These are phyloP conservation scores for Sindora glabra DNA, from an alignment of 306 rosid genomes.

Conservation along the genomic window DNA sequence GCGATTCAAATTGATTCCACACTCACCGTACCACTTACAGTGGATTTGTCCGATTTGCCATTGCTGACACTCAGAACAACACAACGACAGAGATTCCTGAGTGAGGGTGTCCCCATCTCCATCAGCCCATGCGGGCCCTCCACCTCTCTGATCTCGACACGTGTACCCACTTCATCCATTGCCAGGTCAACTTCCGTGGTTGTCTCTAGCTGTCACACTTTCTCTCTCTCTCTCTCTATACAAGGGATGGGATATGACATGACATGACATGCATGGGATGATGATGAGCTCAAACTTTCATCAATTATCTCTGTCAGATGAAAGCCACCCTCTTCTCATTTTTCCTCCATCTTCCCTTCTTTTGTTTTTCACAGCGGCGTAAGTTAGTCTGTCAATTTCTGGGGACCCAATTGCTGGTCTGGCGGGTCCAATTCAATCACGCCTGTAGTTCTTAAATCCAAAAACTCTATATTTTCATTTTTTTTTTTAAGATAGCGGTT, in stretches of 20 bases:
- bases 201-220: constrained; percentile 29
- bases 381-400: constrained; percentile 32
- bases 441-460: no score
- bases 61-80: constrained; percentile 17
- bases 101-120: constrained; percentile 18
- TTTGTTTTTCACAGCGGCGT: constrained; percentile 13
- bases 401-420: constrained; percentile 2
- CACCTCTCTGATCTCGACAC: constrained; percentile 14
- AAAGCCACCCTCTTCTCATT: neutral
- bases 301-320: neutral
- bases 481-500: no score
- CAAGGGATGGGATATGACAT: no score
- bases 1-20: no score
- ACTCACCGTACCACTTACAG: no score
- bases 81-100: constrained; percentile 46
- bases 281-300: neutral
- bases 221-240: no score
- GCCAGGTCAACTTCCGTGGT: constrained; percentile 10
- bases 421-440: neutral
- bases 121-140: no score
- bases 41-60: no score
- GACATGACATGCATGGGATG: no score
- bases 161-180: neutral
- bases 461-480: no score
- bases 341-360: neutral